Base-by-base conservation (phyloP, 495 filamentous ascomycete species). In the Penicillium tannophilum region DNA sequence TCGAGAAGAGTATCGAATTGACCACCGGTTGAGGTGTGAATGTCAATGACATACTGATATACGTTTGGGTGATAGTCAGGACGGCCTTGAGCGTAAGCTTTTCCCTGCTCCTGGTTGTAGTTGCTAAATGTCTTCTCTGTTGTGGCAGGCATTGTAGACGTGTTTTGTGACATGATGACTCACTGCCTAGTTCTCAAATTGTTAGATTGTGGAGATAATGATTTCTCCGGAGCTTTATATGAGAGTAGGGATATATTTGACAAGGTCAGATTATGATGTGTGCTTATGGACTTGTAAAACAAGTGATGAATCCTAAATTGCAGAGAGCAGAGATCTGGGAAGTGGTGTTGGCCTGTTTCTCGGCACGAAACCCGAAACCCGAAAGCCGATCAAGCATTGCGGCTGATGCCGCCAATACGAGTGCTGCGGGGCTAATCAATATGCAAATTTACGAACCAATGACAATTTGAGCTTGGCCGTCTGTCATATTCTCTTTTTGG, bases 21-120 rank as follows among this genome's bases (percentile, higher is more conserved):
- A 1, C 85, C 84, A 20, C 78, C 80, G 6, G 76, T 82, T 7
- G 74, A 62, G 3, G 58, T 59, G 61, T 87, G 84, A 51, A 82
- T 66, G 49, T 77, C 56, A 4, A 82, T 46, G 59, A 87, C 69
- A n/a, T 62, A 52, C n/a, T 79, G 52, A 67, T 80, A 82, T 4
- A 86, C 45, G 2, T 55, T 60, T 3, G 72, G 67, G 44, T 72
- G 63, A 60, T 83, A 84, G 31, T 71, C 59, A 7, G 60, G 66
- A 7, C 83, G 81, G 41, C 45, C 43, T 19, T 71, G 52, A 26
- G 76, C 74, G 55, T 87, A 86, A 7, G 60, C 59, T 17, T 70
- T 62, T 24, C 76, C 82, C 65, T 84, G 75, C 1, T 62, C 56
- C 9, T 67, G 30, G 6, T 65, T 76, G 67, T 76, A 87, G 19